Base-by-base conservation (phyloP, 352 stramenopile species). In the Pythium myriotylum region DNA sequence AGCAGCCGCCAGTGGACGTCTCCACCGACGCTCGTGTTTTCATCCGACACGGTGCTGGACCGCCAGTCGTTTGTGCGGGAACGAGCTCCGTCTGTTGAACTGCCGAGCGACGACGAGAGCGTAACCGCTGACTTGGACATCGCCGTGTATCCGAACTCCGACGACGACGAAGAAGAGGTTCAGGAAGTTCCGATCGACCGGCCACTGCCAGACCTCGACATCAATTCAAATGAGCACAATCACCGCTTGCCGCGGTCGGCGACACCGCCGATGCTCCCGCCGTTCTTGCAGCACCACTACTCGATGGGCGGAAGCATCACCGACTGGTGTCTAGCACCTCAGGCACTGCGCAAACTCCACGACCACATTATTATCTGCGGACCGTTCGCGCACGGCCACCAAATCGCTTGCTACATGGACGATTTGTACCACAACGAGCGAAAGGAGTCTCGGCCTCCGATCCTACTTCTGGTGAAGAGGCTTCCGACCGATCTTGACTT, bases 311-410 rank as follows among this genome's bases (percentile, higher is more conserved):
- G 51, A 19, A 59, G 59, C 19, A 56, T 61, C 43, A 67, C 53
- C 12, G 61, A 68, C 40, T 74, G 68, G 52, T 67, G 51, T 19
- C 26, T 77, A 16, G n/a, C 46, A 4, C 17, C 40, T 1, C 54
- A 41, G 12, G 26, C 39, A 3, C 53, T 72, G n/a, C 41, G 57
- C 17, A 71, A 62, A 2, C 54, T 84, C 17, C 59, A 60, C 24
- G 62, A 68, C 40, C 75, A 81, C 60, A 66, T 79, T 23, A 70
- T 81, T 56, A 81, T 86, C 48, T 80, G 72, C 37, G 77, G 74
- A 0, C 72, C 70, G 40, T 72, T 81, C n/a, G 66, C 54, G 2
- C 74, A 79, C 32, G 59, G 65, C 1, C 46, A 74, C 26, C 73
- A 81, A 32, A 52, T 86, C 32, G 68, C 74, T 17, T 73, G 70